Evolutionary conservation across 1,284 basidiomycete genomes (phyloP).

Genomic region (Trichosporon asahii): DNA sequence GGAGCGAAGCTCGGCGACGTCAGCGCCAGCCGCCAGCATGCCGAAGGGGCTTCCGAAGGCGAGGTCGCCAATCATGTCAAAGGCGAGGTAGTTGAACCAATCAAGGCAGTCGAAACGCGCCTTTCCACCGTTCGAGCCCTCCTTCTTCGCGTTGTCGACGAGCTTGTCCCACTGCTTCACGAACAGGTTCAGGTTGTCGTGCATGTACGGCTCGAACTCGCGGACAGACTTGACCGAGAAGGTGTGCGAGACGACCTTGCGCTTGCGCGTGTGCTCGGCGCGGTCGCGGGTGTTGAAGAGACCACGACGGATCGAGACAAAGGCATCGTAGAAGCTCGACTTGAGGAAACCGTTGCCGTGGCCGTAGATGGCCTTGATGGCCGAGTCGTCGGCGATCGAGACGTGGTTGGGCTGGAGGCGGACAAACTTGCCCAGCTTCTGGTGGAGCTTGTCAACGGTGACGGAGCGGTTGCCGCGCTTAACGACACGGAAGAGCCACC

Average conservation of each 20-base stretch:
- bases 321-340: slow-evolving; percentile 68
- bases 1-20: slow-evolving; percentile 66
- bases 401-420: slow-evolving; percentile 83
- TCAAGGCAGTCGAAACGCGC: slow-evolving; percentile 68
- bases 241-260: slow-evolving; percentile 82
- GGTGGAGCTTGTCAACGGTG: slow-evolving; percentile 69
- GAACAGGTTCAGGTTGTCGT: slow-evolving; percentile 62
- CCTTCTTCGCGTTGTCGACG: slow-evolving; percentile 58
- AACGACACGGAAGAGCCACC: slow-evolving; percentile 69
- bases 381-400: slow-evolving; percentile 74
- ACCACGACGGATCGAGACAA: slow-evolving; percentile 64
- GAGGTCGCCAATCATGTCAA: slow-evolving; percentile 80
- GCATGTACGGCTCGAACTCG: slow-evolving; percentile 70
- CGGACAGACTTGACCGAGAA: slow-evolving; percentile 64
- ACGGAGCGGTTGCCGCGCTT: slow-evolving; percentile 71
- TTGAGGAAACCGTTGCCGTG: slow-evolving; percentile 77
- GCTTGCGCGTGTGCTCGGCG: slow-evolving; percentile 76
- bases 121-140: slow-evolving; percentile 55
- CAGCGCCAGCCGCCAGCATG: slow-evolving; percentile 74
- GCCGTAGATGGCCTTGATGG: slow-evolving; percentile 65
- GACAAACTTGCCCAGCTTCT: slow-evolving; percentile 72
- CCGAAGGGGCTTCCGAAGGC: slow-evolving; percentile 85
- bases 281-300: slow-evolving; percentile 61
- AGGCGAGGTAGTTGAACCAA: slow-evolving; percentile 75
- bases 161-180: slow-evolving; percentile 77